Conservation (phyloP, 371 early-diverging fungal genomes). For the Mucor piriformis region DNA sequence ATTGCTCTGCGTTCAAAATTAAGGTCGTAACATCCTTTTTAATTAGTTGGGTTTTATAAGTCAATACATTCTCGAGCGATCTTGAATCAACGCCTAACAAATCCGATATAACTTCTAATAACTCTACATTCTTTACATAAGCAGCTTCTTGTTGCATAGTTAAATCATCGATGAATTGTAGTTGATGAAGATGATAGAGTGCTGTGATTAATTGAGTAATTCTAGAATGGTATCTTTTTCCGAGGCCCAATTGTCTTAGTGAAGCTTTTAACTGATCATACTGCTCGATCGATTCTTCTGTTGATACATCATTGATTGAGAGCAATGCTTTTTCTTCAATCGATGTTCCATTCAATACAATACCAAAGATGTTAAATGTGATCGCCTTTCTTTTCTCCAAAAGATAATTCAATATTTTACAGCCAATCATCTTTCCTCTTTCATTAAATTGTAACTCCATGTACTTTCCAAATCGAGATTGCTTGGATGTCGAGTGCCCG, state of each 20-base stretch:
- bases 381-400: slow-evolving; percentile 83
- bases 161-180: slow-evolving; percentile 71
- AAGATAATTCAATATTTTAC: slow-evolving; percentile 90
- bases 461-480: slow-evolving; percentile 90
- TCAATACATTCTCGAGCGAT: slow-evolving; percentile 80
- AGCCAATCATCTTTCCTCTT: slow-evolving; percentile 87
- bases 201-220: slow-evolving; percentile 84
- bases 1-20: slow-evolving; percentile 76
- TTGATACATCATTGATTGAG: slow-evolving; percentile 27
- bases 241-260: slow-evolving; percentile 79
- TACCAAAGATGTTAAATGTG: slow-evolving; percentile 90
- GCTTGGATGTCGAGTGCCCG: slow-evolving; percentile 82
- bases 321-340: slow-evolving; percentile 39
- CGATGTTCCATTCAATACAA: slow-evolving; percentile 61
- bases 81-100: slow-evolving; percentile 83
- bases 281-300: background rate
- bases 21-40: slow-evolving; percentile 85
- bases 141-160: slow-evolving; percentile 71
- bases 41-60: slow-evolving; percentile 80
- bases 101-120: slow-evolving; percentile 79
- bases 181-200: slow-evolving; percentile 83
- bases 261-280: slow-evolving; percentile 54
- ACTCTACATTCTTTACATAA: slow-evolving; percentile 69
- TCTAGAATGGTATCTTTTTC: slow-evolving; percentile 73
- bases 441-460: slow-evolving; percentile 92